Percentiles rank a stretch among this genome's conserved stretches.
phyloP scores from a whole-genome alignment of 768 basidiomycete genomes.

The Mycena pura region DNA sequence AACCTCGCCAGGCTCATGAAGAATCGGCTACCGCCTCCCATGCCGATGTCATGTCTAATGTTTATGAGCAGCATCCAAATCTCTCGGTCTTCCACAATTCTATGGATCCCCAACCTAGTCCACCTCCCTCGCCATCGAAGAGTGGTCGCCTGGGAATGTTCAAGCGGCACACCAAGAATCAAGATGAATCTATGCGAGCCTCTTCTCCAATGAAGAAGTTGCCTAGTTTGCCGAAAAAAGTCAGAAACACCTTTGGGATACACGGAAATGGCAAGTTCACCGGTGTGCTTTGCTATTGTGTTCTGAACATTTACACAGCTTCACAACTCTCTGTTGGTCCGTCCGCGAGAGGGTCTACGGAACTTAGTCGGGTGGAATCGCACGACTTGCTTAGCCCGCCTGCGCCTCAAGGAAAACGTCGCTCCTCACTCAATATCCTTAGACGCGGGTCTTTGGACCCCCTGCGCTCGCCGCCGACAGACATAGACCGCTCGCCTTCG shows the following conservation, averaged over 20 bases:
- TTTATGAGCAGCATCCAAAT: conserved; percentile 68
- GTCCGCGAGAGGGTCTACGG: conserved; percentile 20
- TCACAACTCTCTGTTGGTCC: conserved; percentile 29
- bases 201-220: conserved; percentile 45
- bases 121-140: conserved; percentile 60
- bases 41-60: conserved; percentile 54
- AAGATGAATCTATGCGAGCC: conserved; percentile 43
- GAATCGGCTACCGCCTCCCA: conserved; percentile 27
- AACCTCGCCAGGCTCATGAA: conserved; percentile 16
- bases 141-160: conserved; percentile 55
- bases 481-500: conserved; percentile 22
- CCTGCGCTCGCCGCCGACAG: conserved; percentile 32
- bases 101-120: conserved; percentile 43
- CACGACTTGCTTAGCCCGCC: conserved; percentile 26
- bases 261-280: conserved; percentile 45
- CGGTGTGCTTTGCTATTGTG: conserved; percentile 39
- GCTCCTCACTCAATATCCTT: conserved; percentile 22
- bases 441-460: conserved; percentile 43
- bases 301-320: conserved; percentile 12
- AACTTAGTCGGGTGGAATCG: conserved; percentile 19
- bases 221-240: conserved; percentile 56
- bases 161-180: conserved; percentile 56
- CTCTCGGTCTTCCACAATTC: conserved; percentile 60
- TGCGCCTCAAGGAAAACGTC: conserved; percentile 13
- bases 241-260: conserved; percentile 48